A percentile compares a stretch with the other conserved stretches of the same genome.
Evolutionary conservation across 2,329 filamentous ascomycete species (phyloP).

Genomic region (Atkinsonella hypoxylon): DNA sequence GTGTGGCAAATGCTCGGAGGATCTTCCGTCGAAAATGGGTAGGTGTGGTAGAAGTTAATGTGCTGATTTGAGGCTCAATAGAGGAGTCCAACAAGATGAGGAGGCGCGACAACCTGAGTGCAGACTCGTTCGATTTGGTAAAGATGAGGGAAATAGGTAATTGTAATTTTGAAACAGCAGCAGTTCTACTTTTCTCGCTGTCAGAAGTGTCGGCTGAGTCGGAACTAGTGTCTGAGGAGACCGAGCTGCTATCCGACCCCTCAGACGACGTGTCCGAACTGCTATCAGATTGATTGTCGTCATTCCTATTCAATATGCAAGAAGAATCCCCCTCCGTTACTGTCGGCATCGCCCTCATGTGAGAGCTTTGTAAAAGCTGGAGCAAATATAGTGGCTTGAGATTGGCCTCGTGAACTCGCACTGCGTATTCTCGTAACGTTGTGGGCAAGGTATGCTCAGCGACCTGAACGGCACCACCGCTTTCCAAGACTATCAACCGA

Average conservation of each 20-base stretch:
- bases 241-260: constrained; percentile 18
- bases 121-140: constrained; percentile 79
- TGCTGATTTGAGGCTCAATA: constrained; percentile 47
- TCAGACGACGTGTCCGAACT: constrained; percentile 8
- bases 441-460: constrained; percentile 46
- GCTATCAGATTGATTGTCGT: neutral
- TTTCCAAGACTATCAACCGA: constrained; percentile 63
- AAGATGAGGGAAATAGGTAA: constrained; percentile 60
- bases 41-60: constrained; percentile 67
- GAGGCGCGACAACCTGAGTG: constrained; percentile 74
- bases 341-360: constrained; percentile 24
- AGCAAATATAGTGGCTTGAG: constrained; percentile 80
- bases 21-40: constrained; percentile 57
- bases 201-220: constrained; percentile 15
- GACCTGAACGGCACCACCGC: constrained; percentile 32
- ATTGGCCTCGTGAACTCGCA: constrained; percentile 56
- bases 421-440: constrained; percentile 49
- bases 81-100: constrained; percentile 54
- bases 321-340: constrained; percentile 5
- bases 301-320: neutral
- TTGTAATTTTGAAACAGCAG: constrained; percentile 8
- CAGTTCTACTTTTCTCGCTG: no score
- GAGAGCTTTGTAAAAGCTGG: constrained; percentile 51
- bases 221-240: constrained; percentile 22
- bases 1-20: constrained; percentile 52